Base-by-base conservation (phyloP, 352 stramenopile genomes). In the Globisporangium splendens region DNA sequence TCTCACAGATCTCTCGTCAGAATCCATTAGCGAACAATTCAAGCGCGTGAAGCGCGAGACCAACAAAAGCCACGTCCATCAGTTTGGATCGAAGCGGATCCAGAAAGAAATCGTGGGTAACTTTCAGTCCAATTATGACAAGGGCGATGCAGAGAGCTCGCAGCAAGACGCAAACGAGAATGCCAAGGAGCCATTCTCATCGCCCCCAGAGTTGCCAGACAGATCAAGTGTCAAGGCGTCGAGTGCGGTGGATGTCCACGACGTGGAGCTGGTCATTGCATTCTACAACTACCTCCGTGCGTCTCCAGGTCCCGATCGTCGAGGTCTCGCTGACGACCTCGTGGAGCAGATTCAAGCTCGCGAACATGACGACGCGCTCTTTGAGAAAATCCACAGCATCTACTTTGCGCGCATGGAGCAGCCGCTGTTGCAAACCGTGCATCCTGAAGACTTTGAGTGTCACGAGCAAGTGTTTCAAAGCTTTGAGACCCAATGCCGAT, bases 11-110 rank as follows among this genome's bases (percentile, higher is more conserved):
- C 62, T 95, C 15, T 88, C 86, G 14, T 75, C 54, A 3, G 87
- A 97, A 59, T 88, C 84, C 12, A 68, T 97, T n/a, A 75, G 68
- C 24, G 65, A 77, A 31, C 89, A 97, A 69, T 96, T 80, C 55
- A 58, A 77, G 13, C 59, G 70, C 8, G 73, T 96, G 31, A 87
- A 92, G 64, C 70, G 74, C 5, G 69, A 75, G 69, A 96, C 89
- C 10, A 84, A 68, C 39, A 81, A 82, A 72, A 96, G 87, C 63
- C 89, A 96, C 57, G 86, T 94, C 35, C 73, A 88, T 18, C 65
- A 72, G n/a, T 91, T 95, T 50, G 85, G 85, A 1, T 66, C 65
- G n/a, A 66, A 65, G 22, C 69, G 65, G 4, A 74, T 95, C 22
- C 69, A 65, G 21, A 72, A 87, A 33, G 83, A 93, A 58, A 91